A percentile compares a stretch with the other conserved stretches of the same genome.
These are phyloP conservation scores for Hyaloscypha bicolor DNA, from an alignment of 495 filamentous ascomycete species.

Conservation along the genomic window DNA sequence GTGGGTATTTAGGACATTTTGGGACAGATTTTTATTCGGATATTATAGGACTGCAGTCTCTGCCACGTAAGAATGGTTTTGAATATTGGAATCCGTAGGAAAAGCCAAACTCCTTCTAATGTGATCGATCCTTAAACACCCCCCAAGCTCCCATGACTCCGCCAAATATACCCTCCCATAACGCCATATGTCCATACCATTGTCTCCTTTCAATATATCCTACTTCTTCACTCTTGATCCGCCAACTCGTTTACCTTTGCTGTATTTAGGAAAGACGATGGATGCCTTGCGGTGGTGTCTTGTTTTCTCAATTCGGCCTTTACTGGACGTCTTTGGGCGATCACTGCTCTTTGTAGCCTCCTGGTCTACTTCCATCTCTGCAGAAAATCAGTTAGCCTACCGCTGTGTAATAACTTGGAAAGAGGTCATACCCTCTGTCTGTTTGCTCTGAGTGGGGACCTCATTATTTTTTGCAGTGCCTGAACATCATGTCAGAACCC, in stretches of 20 bases:
- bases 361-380: conserved; percentile 52
- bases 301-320: conserved; percentile 44
- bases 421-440: conserved; percentile 22
- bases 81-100: background rate
- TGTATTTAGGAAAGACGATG: conserved; percentile 50
- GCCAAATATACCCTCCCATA: conserved; percentile 12
- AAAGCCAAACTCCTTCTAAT: background rate
- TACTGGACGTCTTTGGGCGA: conserved; percentile 25
- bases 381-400: conserved; percentile 11
- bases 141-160: conserved; percentile 18
- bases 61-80: background rate
- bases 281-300: conserved; percentile 37
- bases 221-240: conserved; percentile 35
- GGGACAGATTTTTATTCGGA: background rate
- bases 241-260: conserved; percentile 43
- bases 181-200: conserved; percentile 17
- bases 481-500: conserved; percentile 3
- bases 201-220: conserved; percentile 5
- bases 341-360: conserved; percentile 32
- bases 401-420: background rate
- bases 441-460: conserved; percentile 14
- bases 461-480: conserved; percentile 7
- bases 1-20: background rate
- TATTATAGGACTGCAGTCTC: background rate
- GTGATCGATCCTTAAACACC: background rate